Conservation (phyloP, 495 filamentous ascomycete species). For the Hyaloscypha hepaticicola region DNA sequence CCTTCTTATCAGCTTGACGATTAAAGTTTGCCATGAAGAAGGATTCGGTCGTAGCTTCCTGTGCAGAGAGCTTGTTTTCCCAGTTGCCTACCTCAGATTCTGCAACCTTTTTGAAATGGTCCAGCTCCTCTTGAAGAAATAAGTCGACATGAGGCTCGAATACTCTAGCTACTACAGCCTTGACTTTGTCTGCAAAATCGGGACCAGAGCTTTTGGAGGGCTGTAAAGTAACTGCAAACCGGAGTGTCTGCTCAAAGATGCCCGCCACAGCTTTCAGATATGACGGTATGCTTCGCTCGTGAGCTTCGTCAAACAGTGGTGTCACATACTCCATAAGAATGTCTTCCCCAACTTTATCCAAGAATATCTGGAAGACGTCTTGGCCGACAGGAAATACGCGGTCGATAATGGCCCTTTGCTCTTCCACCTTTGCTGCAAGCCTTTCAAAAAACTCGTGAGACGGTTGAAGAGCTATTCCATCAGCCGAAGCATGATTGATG, state of each 20-base stretch:
- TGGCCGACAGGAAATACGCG: conserved; percentile 78
- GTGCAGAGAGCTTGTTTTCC: conserved; percentile 88
- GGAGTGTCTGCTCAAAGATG: conserved; percentile 79
- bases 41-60: conserved; percentile 86
- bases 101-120: conserved; percentile 74
- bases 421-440: conserved; percentile 71
- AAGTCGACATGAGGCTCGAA: conserved; percentile 93
- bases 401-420: conserved; percentile 80
- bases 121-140: conserved; percentile 90
- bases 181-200: conserved; percentile 55
- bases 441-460: conserved; percentile 78
- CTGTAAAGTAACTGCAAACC: conserved; percentile 65
- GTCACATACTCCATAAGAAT: conserved; percentile 86
- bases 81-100: conserved; percentile 76
- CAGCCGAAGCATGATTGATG: conserved; percentile 62
- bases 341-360: conserved; percentile 80
- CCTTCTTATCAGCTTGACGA: conserved; percentile 90
- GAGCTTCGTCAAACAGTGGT: conserved; percentile 84
- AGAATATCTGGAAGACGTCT: conserved; percentile 71
- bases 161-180: conserved; percentile 61
- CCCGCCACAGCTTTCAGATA: conserved; percentile 87
- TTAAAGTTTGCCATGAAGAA: conserved; percentile 95
- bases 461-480: conserved; percentile 68
- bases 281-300: conserved; percentile 67
- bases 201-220: conserved; percentile 56